Percentiles rank a stretch among this genome's conserved stretches.
Evolutionary conservation across 345 rosid genomes (phyloP).

Genomic region (Turritis glabra): DNA sequence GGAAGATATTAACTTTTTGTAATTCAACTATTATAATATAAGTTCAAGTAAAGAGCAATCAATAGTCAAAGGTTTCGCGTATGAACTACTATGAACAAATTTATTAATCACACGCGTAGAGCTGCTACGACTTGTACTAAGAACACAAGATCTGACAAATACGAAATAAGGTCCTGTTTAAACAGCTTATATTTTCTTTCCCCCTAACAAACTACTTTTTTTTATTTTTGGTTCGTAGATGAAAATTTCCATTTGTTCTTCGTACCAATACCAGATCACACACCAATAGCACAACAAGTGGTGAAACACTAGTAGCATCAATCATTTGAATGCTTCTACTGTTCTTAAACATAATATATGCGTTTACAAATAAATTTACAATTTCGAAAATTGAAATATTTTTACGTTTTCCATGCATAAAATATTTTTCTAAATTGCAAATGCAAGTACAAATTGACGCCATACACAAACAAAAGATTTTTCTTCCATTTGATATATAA

Average conservation of each 20-base stretch:
- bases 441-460: not conserved
- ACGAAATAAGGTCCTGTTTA: constrained; percentile 10
- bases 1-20: not conserved
- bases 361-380: not conserved
- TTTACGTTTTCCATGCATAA: not conserved
- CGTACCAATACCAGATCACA: not conserved
- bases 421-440: not conserved
- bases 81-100: constrained; percentile 16
- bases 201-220: not conserved
- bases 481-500: not conserved
- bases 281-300: not conserved
- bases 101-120: constrained; percentile 33
- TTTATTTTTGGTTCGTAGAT: not conserved
- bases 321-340: not conserved
- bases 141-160: constrained; percentile 31
- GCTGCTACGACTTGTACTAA: constrained; percentile 26
- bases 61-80: constrained; percentile 34
- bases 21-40: not conserved
- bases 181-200: constrained; percentile 9
- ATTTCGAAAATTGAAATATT: not conserved
- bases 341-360: not conserved
- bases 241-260: not conserved
- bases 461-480: not conserved
- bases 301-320: not conserved
- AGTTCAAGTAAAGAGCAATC: not conserved